phyloP scores from a whole-genome alignment of 1,284 basidiomycete species.

The Tilletia indica region DNA sequence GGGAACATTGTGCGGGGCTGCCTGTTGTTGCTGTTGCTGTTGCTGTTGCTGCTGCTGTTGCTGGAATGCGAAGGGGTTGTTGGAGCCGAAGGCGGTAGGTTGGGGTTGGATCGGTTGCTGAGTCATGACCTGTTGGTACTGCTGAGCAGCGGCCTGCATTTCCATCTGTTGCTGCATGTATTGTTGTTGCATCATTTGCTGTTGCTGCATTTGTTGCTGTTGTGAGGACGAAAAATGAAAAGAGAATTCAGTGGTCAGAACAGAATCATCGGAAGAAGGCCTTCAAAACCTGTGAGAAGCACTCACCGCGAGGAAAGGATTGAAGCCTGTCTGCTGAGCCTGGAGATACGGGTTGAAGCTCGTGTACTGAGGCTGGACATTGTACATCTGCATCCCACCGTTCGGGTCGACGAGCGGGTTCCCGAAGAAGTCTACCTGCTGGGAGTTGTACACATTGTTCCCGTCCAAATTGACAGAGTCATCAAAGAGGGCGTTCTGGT shows the following conservation, averaged over 20 bases:
- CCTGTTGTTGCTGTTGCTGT: constrained; percentile 24
- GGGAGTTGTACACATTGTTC: constrained; percentile 43
- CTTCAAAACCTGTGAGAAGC: not conserved
- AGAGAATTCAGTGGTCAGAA: not conserved
- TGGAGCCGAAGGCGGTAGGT: constrained; percentile 71
- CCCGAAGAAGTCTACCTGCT: constrained; percentile 49
- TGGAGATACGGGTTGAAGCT: constrained; percentile 62
- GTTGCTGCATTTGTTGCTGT: constrained; percentile 65
- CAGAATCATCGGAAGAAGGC: too few relatives aligned
- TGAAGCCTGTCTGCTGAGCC: constrained; percentile 58
- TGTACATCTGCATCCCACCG: constrained; percentile 29
- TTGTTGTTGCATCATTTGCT: constrained; percentile 66
- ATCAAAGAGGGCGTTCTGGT: constrained; percentile 77
- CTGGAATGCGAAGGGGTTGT: constrained; percentile 79
- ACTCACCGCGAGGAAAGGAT: constrained; percentile 32
- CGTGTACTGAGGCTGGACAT: constrained; percentile 60
- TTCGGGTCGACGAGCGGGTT: constrained; percentile 43
- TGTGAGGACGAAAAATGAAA: constrained; percentile 20
- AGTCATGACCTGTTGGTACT: constrained; percentile 57
- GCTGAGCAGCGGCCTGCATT: constrained; percentile 56
- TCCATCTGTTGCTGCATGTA: constrained; percentile 56
- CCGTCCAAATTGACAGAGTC: constrained; percentile 57
- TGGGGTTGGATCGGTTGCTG: constrained; percentile 59
- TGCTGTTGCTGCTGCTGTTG: constrained; percentile 29
- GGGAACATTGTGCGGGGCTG: constrained; percentile 38